Base-by-base conservation (phyloP, 768 basidiomycete genomes). In the Dentipellis sp. region DNA sequence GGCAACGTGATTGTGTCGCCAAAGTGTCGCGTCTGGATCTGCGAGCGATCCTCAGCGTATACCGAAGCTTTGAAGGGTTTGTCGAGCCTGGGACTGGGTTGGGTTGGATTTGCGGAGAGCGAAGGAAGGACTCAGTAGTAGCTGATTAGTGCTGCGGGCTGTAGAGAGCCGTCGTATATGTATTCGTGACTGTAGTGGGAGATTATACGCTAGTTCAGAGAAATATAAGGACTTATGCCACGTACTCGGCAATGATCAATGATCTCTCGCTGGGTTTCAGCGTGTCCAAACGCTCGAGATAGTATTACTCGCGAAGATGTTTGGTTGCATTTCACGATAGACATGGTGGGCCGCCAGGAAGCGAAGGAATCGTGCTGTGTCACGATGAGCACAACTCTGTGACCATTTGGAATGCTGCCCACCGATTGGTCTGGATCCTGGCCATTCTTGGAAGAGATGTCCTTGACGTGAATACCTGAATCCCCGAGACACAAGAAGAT, bases 261-360 rank as follows among this genome's bases (percentile, higher is more conserved):
- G n/a, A n/a, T 53, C 38, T 23, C n/a, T 39, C 52, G 8, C 39
- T 36, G 3, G 39, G 22, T 11, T 53, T 19, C 2, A 16, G 11
- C 2, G 23, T 53, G 9, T 35, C 17, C 17, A 66, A 1, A 48
- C 11, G 7, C 58, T 46, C 2, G 65, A 63, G 23, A 56, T 42
- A 9, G 60, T 59, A 49, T 65, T 68, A 49, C 60, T 57, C 0
- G 63, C 57, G 50, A 65, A 68, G 7, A 59, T 55, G 52, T 64
- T 46, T 8, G 62, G 63, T 5, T 22, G 53, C 35, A 59, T 48
- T 45, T 68, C 67, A 12, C 22, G 22, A 56, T 66, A 66, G 52
- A 68, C 57, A 56, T 65, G 62, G 38, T 59, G 54, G 2, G 64
- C 56, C 6, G 65, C 65, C 16, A 66, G 60, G 7, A 58, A 53